Evolutionary conservation across 495 filamentous ascomycete genomes (phyloP).

Genomic region (Penicillium malachiteum): DNA sequence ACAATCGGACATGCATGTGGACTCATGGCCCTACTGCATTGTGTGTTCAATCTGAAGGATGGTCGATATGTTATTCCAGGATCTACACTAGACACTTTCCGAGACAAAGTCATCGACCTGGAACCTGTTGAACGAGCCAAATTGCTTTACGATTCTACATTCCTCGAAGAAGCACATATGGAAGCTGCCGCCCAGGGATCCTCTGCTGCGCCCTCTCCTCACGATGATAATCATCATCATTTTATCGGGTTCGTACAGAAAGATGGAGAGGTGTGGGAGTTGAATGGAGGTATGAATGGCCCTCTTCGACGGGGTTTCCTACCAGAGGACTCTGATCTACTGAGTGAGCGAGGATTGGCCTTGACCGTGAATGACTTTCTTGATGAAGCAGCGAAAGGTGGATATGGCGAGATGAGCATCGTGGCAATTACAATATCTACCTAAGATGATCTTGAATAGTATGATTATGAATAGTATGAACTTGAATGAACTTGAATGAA

Average conservation of each 20-base stretch:
- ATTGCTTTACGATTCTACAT: constrained; percentile 64
- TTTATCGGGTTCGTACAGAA: constrained; percentile 81
- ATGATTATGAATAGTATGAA: background rate
- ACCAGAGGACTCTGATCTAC: constrained; percentile 60
- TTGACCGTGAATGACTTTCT: constrained; percentile 64
- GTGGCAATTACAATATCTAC: constrained; percentile 41
- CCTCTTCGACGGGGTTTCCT: constrained; percentile 69
- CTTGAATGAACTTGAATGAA: no score
- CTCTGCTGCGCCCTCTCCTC: constrained; percentile 61
- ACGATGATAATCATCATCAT: constrained; percentile 65
- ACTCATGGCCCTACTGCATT: constrained; percentile 61
- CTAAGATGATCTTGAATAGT: background rate
- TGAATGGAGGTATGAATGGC: constrained; percentile 74
- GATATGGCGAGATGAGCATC: constrained; percentile 63
- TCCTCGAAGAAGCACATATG: constrained; percentile 69
- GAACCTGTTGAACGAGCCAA: constrained; percentile 53
- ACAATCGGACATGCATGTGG: constrained; percentile 67
- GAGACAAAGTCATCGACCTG: constrained; percentile 29
- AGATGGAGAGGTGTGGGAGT: constrained; percentile 71
- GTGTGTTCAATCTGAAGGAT: constrained; percentile 51
- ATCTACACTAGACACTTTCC: constrained; percentile 29
- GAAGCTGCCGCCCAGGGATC: constrained; percentile 66
- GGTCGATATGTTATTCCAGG: constrained; percentile 36
- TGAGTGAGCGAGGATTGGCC: constrained; percentile 63
- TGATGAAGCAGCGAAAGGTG: constrained; percentile 46